phyloP scores from a whole-genome alignment of 139 green algal species.

The Desmodesmus armatus region DNA sequence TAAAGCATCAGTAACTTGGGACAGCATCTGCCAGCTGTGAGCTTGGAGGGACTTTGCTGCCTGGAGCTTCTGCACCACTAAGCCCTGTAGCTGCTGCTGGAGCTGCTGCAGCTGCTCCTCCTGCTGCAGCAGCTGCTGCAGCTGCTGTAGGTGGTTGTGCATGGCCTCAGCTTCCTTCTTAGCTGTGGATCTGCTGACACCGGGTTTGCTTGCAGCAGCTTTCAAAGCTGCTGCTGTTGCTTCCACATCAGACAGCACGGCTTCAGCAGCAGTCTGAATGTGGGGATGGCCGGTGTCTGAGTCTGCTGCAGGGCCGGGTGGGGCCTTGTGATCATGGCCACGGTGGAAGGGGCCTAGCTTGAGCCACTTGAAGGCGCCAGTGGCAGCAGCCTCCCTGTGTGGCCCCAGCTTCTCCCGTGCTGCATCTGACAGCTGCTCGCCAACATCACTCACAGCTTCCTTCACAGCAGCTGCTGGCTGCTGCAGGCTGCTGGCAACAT shows the following conservation, averaged over 20 bases:
- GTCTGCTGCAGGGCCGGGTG: no score
- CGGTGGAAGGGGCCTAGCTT: no score
- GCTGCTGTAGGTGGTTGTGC: neutral
- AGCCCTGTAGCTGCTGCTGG: neutral
- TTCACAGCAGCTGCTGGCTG: neutral
- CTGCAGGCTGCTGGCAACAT: neutral
- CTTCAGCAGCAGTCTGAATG: neutral
- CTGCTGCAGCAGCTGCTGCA: neutral
- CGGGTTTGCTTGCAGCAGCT: neutral
- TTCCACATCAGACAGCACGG: no score
- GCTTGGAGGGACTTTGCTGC: no score
- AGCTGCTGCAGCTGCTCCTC: neutral
- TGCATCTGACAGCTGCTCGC: no score
- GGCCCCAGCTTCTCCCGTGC: no score
- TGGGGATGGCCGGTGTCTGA: neutral
- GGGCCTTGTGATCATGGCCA: no score
- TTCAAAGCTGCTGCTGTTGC: neutral
- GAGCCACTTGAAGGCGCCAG: no score
- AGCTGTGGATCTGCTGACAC: neutral
- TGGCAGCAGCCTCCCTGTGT: no score
- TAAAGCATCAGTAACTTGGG: no score
- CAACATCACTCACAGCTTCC: neutral
- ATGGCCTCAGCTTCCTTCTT: neutral
- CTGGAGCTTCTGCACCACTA: neutral
- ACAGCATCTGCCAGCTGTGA: no score